Percentiles rank a stretch among this genome's conserved stretches.
phyloP scores from a whole-genome alignment of 306 rosid genomes.

The Cicer judaicum region DNA sequence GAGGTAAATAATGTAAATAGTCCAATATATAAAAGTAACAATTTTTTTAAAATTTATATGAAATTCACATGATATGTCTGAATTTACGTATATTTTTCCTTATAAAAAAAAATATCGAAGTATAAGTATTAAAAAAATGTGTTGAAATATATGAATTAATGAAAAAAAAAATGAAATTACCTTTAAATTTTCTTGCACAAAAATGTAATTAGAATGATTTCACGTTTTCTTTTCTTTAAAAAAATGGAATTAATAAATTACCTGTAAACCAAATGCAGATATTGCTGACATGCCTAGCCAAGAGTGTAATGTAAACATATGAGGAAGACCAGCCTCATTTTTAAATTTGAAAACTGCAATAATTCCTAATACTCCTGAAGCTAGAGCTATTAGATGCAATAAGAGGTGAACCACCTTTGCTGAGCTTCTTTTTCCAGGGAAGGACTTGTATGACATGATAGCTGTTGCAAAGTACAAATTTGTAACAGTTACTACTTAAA shows the following conservation, averaged over 20 bases:
- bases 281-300: slow-evolving; percentile 75
- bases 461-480: slow-evolving; percentile 51
- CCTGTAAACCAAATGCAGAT: slow-evolving; percentile 65
- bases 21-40: rapidly evolving
- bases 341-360: slow-evolving; percentile 54
- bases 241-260: slow-evolving; percentile 13
- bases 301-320: slow-evolving; percentile 68
- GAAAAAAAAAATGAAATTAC: too few species aligned
- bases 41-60: too few species aligned
- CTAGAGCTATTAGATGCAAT: slow-evolving; percentile 63
- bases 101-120: too few species aligned
- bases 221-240: too few species aligned
- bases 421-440: slow-evolving; percentile 48
- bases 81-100: too few species aligned
- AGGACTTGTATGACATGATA: slow-evolving; percentile 61
- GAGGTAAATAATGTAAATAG: too few species aligned
- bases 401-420: slow-evolving; percentile 56
- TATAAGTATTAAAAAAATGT: too few species aligned
- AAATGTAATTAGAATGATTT: too few species aligned
- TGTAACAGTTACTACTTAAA: not conserved
- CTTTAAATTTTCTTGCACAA: too few species aligned
- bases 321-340: not conserved
- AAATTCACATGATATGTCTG: too few species aligned
- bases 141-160: too few species aligned
- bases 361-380: slow-evolving; percentile 59